Conservation (phyloP, 73 alveolate species). For the Breviolum minutum region DNA sequence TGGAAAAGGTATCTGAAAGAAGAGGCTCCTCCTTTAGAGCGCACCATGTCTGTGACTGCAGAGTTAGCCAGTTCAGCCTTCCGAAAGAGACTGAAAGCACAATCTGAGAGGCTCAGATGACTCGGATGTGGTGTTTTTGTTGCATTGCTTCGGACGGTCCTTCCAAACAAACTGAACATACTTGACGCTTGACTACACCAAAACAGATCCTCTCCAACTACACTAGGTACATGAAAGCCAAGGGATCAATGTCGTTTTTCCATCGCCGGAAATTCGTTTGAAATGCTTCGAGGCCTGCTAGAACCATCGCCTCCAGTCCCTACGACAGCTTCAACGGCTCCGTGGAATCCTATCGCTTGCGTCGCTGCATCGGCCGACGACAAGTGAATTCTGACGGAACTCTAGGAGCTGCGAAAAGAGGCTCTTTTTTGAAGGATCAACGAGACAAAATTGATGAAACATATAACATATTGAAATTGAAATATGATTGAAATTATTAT, state of each 20-base stretch:
- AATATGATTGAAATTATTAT: too few relatives aligned
- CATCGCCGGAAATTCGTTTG: too few relatives aligned
- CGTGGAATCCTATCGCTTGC: slow-evolving; percentile 67
- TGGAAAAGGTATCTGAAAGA: not conserved
- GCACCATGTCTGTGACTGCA: slow-evolving; percentile 81
- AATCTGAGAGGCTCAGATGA: slow-evolving; percentile 28
- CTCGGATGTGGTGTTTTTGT: not conserved
- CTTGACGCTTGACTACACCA: too few relatives aligned
- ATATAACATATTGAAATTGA: too few relatives aligned
- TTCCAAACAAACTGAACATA: too few relatives aligned
- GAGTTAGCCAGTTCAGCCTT: slow-evolving; percentile 78
- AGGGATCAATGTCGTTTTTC: too few relatives aligned
- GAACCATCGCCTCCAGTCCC: slow-evolving; percentile 75
- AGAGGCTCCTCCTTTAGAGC: slow-evolving; percentile 46
- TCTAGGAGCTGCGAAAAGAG: not conserved
- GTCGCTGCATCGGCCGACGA: slow-evolving; percentile 79
- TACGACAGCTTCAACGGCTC: slow-evolving; percentile 89
- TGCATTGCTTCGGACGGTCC: too few relatives aligned
- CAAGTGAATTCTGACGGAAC: slow-evolving; percentile 57
- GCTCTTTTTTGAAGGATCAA: not conserved
- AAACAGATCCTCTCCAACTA: too few relatives aligned
- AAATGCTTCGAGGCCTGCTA: slow-evolving; percentile 12
- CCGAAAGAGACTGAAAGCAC: slow-evolving; percentile 67
- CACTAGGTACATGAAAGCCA: too few relatives aligned
- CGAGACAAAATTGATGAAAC: not conserved